These are phyloP conservation scores for Solanum clarkiae DNA, from an alignment of 257 asterid species.

Conservation along the genomic window DNA sequence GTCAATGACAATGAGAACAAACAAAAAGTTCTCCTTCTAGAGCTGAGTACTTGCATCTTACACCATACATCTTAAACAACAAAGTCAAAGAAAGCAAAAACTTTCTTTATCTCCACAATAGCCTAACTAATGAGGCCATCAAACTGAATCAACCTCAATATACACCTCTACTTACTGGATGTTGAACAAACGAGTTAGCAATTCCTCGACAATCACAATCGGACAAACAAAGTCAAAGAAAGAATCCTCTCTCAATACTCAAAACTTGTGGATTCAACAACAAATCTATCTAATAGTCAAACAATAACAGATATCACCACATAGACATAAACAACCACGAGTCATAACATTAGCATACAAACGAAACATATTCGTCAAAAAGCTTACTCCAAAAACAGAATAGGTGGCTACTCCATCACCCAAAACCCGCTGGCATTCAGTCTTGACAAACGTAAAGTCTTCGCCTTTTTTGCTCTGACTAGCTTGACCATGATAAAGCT, in stretches of 20 bases:
- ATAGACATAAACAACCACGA: not conserved
- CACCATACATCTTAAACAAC: not conserved
- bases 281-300: not conserved
- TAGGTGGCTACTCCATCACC: slow-evolving; percentile 90
- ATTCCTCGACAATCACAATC: not conserved
- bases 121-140: not conserved
- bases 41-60: not conserved
- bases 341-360: not conserved
- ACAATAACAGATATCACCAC: not conserved
- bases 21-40: not conserved
- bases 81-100: not conserved
- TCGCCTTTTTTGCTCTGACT: slow-evolving; percentile 94
- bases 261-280: not conserved
- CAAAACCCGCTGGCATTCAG: slow-evolving; percentile 71
- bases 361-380: not conserved
- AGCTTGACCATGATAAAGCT: slow-evolving; percentile 68
- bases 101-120: not conserved
- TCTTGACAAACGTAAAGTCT: slow-evolving; percentile 75
- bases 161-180: not conserved
- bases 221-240: not conserved
- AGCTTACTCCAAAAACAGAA: slow-evolving; percentile 77
- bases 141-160: not conserved
- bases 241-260: not conserved
- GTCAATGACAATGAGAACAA: not conserved
- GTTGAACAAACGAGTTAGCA: not conserved